Percentiles rank a stretch among this genome's conserved stretches.
These are phyloP conservation scores for Fraxinus baroniana DNA, from an alignment of 305 asterid genomes.

Conservation along the genomic window DNA sequence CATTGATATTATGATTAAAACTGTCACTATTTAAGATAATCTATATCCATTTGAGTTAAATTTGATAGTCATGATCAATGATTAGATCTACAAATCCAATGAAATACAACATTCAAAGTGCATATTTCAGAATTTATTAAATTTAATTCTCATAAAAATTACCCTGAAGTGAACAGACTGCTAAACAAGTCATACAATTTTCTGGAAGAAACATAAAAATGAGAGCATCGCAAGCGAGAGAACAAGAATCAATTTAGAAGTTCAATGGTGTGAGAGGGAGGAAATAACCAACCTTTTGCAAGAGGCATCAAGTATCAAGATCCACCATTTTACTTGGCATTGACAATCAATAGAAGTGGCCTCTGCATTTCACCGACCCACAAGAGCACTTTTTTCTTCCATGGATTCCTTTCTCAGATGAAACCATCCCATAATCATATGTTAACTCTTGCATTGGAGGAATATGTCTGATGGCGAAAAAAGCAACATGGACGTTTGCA, in stretches of 20 bases:
- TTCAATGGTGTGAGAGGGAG: not conserved
- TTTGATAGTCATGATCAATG: not conserved
- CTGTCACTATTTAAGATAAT: not conserved
- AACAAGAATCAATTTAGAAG: not conserved
- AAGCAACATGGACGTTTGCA: conserved; percentile 65
- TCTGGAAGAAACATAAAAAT: not conserved
- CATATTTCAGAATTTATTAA: not conserved
- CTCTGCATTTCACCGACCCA: conserved; percentile 69
- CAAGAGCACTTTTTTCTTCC: conserved; percentile 77
- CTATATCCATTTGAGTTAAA: not conserved
- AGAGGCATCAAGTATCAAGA: conserved; percentile 29
- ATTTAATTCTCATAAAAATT: not conserved
- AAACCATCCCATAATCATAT: conserved; percentile 67
- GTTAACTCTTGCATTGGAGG: conserved; percentile 95
- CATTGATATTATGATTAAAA: not conserved
- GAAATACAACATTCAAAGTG: not conserved
- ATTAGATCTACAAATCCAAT: not conserved
- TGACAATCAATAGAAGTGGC: conserved; percentile 56
- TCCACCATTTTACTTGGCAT: conserved; percentile 13
- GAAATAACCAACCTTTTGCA: conserved; percentile 33
- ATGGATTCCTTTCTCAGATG: conserved; percentile 47
- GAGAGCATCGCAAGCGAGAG: not conserved
- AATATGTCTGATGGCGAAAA: conserved; percentile 74
- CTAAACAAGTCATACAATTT: not conserved
- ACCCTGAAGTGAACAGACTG: not conserved